phyloP scores from a whole-genome alignment of 1,284 basidiomycete species.

The Cystobasidium sp. region DNA sequence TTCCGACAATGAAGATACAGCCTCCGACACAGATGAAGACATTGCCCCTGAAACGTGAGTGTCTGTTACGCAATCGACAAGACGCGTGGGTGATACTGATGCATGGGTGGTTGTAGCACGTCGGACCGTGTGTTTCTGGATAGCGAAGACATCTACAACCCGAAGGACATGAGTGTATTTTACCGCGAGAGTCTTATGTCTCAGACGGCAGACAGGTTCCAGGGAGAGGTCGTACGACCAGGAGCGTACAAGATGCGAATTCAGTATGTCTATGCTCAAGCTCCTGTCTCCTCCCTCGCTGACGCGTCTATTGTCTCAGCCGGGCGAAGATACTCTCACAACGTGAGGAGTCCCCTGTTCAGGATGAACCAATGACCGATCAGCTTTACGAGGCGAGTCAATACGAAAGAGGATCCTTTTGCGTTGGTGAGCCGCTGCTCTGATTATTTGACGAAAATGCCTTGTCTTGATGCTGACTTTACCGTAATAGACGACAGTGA shows the following conservation, averaged over 20 bases:
- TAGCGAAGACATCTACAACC: constrained; percentile 51
- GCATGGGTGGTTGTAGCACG: constrained; percentile 41
- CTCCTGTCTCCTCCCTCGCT: too few species aligned
- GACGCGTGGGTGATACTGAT: not conserved
- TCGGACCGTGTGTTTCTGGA: constrained; percentile 52
- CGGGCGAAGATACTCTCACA: constrained; percentile 5
- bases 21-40: constrained; percentile 54
- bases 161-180: constrained; percentile 41
- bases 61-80: not conserved
- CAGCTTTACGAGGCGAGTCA: constrained; percentile 17
- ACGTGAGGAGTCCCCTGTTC: constrained; percentile 9
- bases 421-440: constrained; percentile 11
- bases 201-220: constrained; percentile 49
- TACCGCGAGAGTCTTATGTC: constrained; percentile 56
- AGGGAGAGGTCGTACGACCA: constrained; percentile 14
- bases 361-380: not conserved
- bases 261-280: constrained; percentile 10
- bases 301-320: not conserved
- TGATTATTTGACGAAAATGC: not conserved
- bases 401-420: constrained; percentile 28
- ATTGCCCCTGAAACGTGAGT: constrained; percentile 48
- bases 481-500: constrained; percentile 4
- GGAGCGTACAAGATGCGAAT: constrained; percentile 36
- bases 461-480: not conserved
- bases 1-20: constrained; percentile 57